Base-by-base conservation (phyloP, 2,329 filamentous ascomycete species). In the Cryphonectria naterciae region DNA sequence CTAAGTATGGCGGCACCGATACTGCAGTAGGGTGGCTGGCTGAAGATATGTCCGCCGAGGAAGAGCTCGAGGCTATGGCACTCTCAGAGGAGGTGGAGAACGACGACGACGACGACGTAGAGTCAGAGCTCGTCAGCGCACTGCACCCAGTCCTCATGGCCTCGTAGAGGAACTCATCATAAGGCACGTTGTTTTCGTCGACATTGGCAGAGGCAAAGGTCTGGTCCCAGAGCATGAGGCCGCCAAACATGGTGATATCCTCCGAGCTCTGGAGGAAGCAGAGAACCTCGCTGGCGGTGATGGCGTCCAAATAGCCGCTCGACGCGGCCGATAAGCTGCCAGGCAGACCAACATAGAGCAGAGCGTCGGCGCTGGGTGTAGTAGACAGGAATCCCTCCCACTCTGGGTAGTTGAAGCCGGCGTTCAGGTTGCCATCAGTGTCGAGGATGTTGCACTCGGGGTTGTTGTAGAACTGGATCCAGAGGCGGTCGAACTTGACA, bases 391-490 rank as follows among this genome's bases (percentile, higher is more conserved):
- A 78, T 2, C 37, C 15, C n/a, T 78, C 76, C 81, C 81, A 83
- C 1, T 69, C 65, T 43, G 79, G 74, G 52, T 80, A 83, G 78
- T 83, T 83, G 76, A 81, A 81, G 58, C 76, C 75, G 11, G 46
- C 22, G 68, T 73, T 73, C 6, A 68, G 37, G 13, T 74, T 75
- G 22, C 69, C 69, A 60, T 75, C 77, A 17, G 68, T 73, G 65
- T 77, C 78, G 46, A 76, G 67, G 25, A 80, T 80, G 32, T 80
- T 79, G 73, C 83, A 85, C 39, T 74, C 76, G 0, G 78, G 77
- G 75, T 85, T 85, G 77, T 85, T 85, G 78, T 85, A 85, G 76
- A 84, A 85, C 74, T 85, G 83, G 25, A 85, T 77, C 73, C 80
- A 84, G 10, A 85, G 75, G 64, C 79, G 78, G 72, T 85, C 83